Base-by-base conservation (phyloP, 495 filamentous ascomycete species). In the Bathelium albidoporum region DNA sequence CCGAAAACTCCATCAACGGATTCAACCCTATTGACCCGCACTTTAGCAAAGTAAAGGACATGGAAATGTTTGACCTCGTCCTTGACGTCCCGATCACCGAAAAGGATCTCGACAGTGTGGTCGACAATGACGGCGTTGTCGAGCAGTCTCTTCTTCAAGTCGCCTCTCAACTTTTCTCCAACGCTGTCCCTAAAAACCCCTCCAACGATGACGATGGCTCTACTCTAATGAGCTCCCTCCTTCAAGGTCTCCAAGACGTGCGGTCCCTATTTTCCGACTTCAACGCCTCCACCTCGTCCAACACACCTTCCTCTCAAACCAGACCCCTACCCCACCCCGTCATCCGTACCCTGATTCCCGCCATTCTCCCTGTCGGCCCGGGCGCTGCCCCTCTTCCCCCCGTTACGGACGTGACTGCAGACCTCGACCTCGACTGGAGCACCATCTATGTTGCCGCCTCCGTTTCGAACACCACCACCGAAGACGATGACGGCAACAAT, bases 341-440 rank as follows among this genome's bases (percentile, higher is more conserved):
- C 65, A 68, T 71, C 49, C 49, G 49, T 7, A 28, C 80, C 49
- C 55, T 81, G 62, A 66, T 91, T 12, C 83, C 89, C 0, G 93
- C 88, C 59, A 82, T 88, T 36, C 80, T 87, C 1, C 81, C 92
- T 0, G 85, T 85, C 0, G 93, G 93, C 18, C 62, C 85, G 11
- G 92, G 93, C 31, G 86, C 90, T 0, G 86, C 85, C 0, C 87
- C 90, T 0, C 70, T 95, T 0, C 89, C 91, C 0, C 81, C 91
- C 58, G 75, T 85, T 1, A 73, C 78, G 18, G 85, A 91, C 58
- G 81, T 85, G 29, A 41, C 59, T 24, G 59, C 5, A 9, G 44
- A 43, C 28, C n/a, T 44, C 22, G 67, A 69, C 32, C 43, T 58
- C 61, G 18, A 58, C 28, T 32, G 43, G 43, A 49, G 24, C 2